A percentile compares a stretch with the other conserved stretches of the same genome.
Conservation (phyloP, 257 asterid species). For the Lavandula angustifolia region DNA sequence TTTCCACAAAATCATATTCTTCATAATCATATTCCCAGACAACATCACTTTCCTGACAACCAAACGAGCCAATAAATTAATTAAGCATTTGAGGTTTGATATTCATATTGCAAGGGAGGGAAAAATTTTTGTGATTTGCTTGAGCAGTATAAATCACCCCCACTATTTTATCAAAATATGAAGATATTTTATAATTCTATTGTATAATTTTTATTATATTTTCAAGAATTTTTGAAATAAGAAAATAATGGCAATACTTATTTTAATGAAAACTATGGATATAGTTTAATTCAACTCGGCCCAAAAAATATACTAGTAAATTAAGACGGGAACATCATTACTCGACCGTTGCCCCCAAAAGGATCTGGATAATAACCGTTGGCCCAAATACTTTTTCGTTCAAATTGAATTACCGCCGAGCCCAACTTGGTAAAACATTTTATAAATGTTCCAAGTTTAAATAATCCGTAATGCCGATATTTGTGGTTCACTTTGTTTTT, state of each 20-base stretch:
- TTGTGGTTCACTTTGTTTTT: neutral
- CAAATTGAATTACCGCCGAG: conserved; percentile 18
- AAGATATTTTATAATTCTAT: no score
- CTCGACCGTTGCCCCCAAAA: conserved; percentile 31
- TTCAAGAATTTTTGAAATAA: no score
- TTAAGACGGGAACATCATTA: conserved; percentile 30
- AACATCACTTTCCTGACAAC: no score
- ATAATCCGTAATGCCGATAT: no score
- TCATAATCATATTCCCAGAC: no score
- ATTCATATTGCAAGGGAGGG: neutral
- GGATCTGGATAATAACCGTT: conserved; percentile 33
- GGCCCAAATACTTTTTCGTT: conserved; percentile 34
- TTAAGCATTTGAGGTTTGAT: neutral
- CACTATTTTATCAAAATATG: no score
- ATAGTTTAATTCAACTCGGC: neutral
- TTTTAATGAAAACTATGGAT: no score
- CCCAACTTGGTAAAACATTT: conserved; percentile 24
- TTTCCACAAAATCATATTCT: no score
- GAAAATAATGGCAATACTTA: no score
- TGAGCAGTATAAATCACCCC: no score
- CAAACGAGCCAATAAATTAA: neutral
- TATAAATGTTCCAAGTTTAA: no score
- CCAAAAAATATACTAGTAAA: neutral
- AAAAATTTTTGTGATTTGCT: neutral
- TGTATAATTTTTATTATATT: no score